Base-by-base conservation (phyloP, 192 early-diverging fungal genomes). In the Entomortierella beljakovae region DNA sequence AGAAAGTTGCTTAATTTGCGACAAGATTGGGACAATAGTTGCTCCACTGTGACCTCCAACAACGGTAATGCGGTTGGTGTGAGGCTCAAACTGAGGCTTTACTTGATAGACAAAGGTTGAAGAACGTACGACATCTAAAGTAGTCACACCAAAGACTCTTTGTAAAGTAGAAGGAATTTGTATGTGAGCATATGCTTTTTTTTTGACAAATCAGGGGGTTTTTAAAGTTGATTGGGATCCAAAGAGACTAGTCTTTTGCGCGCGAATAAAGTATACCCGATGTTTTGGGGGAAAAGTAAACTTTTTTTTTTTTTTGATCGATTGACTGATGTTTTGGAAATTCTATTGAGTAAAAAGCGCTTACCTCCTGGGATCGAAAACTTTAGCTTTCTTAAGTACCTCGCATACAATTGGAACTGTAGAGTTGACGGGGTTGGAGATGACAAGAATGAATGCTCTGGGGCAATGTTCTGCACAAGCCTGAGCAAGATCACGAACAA, bases 361-460 rank as follows among this genome's bases (percentile, higher is more conserved):
- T 61, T 76, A 85, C 82, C 71, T 88, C 77, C 85, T 85, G 42
- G 95, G 90, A 82, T 98, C 92, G 85, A 94, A 98, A 54, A 94
- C 92, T 57, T 88, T 89, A 61, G 86, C 83, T 86, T 94, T 91
- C 90, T 96, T 96, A 75, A 95, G 89, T 35, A 94, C 90, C 84
- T 98, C 94, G 59, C 95, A 92, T 77, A 94, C 89, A 74, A 98
- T 98, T 38, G 96, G 95, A 25, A 98, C 95, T 61, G 96, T 98
- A n/a, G 95, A 96, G 91, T 98, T 98, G 74, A 98, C 96, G n/a
- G 96, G 96, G 89, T 98, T 98, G 65, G 96, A 90, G 79, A 98
- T 98, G 81, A 98, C 85, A 23, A 94, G 86, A 61, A 96, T 69
- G 86, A 92, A 87, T 56, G 96, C 96, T 82, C 92, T 90, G 68